Base-by-base conservation (phyloP, 148 eudicot species). In the Heliosperma pusillum region DNA sequence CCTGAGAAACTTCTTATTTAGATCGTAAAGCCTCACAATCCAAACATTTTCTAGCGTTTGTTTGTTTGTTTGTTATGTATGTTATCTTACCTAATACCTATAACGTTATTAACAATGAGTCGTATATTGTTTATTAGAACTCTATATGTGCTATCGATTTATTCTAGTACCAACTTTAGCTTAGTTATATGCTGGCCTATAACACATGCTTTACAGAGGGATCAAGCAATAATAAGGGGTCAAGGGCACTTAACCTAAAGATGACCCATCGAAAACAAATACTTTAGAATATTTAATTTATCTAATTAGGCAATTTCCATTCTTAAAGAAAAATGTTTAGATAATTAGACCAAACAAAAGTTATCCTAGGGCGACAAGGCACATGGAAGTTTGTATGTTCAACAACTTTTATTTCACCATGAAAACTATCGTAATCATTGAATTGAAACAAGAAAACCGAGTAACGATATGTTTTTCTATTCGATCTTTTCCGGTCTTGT, bases 371-470 rank as follows among this genome's bases (percentile, higher is more conserved):
- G 75, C 70, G 78, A 76, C 77, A 68, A 78, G 66, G 55, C 88
- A 85, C 90, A 85, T 85, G 86, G 82, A 6, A 17, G 78, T 72
- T 72, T 74, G 69, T 24, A 58, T 78, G 57, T 79, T 57, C 52
- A 76, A 30, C 66, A 47, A 73, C 72, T 61, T 76, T 78, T 45
- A 29, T 53, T 25, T 70, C 76, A 73, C 73, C 58, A 53, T 81
- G 69, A 74, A 47, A 59, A 61, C 29, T 63, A 50, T 63, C 75
- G 70, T 70, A 76, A 50, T 86, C 81, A 84, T 83, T 88, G 86
- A 77, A 69, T 70, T 36, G 42, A 36, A 20, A 20, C 42, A 36
- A 36, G 8, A 7, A 36, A 36, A 36, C 42, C 9, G 42, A 36
- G 42, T 36, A 36, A 36, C 7, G 42, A 6, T 36, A 36, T 36